A percentile compares a stretch with the other conserved stretches of the same genome.
These are phyloP conservation scores for Ilex aquifolium DNA, from an alignment of 257 asterid species.

Conservation along the genomic window DNA sequence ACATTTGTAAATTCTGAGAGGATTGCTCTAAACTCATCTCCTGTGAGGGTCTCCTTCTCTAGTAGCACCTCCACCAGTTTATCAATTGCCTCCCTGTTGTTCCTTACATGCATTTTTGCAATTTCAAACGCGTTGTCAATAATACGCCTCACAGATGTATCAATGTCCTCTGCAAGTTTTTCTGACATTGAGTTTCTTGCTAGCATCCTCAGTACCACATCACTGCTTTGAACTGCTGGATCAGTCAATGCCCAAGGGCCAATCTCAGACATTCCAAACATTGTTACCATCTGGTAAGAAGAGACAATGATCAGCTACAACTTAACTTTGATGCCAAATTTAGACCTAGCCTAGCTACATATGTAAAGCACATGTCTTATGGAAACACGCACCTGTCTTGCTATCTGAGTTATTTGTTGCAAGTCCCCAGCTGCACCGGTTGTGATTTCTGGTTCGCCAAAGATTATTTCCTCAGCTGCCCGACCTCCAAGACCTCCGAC, in stretches of 20 bases:
- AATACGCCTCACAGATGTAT: slow-evolving; percentile 33
- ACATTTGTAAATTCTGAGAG: too few species aligned
- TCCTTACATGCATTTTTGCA: slow-evolving; percentile 44
- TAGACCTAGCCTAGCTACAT: too few species aligned
- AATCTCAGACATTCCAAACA: slow-evolving; percentile 71
- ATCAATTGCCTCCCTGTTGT: slow-evolving; percentile 61
- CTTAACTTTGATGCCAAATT: background rate
- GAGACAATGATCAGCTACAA: background rate
- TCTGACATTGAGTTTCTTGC: slow-evolving; percentile 72
- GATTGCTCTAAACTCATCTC: slow-evolving; percentile 60
- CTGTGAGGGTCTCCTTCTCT: slow-evolving; percentile 62
- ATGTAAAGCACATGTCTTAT: too few species aligned
- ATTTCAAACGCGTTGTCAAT: slow-evolving; percentile 42
- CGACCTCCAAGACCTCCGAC: slow-evolving; percentile 99
- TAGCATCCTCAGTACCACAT: slow-evolving; percentile 61
- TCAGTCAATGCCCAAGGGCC: slow-evolving; percentile 60
- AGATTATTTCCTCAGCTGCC: slow-evolving; percentile 95
- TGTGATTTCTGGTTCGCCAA: slow-evolving; percentile 94
- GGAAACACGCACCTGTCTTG: slow-evolving; percentile 58
- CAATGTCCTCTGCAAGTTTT: slow-evolving; percentile 68
- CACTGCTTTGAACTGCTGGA: slow-evolving; percentile 56
- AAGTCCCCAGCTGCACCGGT: slow-evolving; percentile 97
- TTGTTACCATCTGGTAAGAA: slow-evolving; percentile 44
- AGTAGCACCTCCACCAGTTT: slow-evolving; percentile 53
- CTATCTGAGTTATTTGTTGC: slow-evolving; percentile 91